These are phyloP conservation scores for Spergularia bocconei DNA, from an alignment of 148 eudicot genomes.

Conservation along the genomic window DNA sequence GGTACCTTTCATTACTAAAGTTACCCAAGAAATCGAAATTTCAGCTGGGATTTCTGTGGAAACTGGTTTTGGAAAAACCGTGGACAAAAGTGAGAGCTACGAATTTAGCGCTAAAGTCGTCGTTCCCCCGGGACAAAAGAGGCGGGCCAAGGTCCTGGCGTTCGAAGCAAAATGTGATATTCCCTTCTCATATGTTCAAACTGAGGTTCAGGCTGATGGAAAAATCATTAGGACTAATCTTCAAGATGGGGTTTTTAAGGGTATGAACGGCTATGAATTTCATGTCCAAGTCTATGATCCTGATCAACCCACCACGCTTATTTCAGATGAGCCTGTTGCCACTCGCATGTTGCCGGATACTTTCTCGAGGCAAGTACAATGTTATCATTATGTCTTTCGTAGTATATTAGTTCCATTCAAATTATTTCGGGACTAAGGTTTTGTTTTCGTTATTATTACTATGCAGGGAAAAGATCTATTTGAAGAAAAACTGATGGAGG, in stretches of 20 bases:
- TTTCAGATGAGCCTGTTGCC: constrained; percentile 9
- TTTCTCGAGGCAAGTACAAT: background rate
- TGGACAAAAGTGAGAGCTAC: background rate
- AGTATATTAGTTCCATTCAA: no score
- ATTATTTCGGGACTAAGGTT: background rate
- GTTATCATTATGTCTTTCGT: no score
- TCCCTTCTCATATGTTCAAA: background rate
- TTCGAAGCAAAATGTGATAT: constrained; percentile 6
- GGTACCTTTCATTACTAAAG: background rate
- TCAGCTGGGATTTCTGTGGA: background rate
- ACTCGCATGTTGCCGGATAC: constrained; percentile 8
- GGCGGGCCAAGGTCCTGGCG: constrained; percentile 2
- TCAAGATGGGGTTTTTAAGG: constrained; percentile 4
- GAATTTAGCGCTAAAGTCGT: background rate
- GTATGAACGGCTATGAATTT: constrained; percentile 11
- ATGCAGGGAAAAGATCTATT: no score
- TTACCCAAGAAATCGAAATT: background rate
- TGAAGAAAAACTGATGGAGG: no score
- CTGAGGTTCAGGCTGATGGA: constrained; percentile 6
- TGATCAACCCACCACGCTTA: background rate
- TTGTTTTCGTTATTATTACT: no score
- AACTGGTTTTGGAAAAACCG: background rate
- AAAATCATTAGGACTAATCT: background rate
- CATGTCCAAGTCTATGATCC: constrained; percentile 19
- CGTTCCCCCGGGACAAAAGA: constrained; percentile 1